Conservation (phyloP, 202 grass and related monocot species). For the Setaria viridis region DNA sequence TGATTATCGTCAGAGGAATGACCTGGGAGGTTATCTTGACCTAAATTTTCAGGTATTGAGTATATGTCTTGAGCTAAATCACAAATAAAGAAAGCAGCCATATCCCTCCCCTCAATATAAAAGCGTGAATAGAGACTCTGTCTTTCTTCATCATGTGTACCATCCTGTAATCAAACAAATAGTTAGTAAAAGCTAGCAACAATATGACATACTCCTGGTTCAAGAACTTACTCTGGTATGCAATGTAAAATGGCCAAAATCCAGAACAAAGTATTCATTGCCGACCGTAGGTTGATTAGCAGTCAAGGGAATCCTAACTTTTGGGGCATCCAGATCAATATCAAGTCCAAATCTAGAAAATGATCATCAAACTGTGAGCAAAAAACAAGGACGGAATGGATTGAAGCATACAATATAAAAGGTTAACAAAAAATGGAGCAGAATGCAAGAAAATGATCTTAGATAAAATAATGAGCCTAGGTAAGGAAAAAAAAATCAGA, state of each 20-base stretch:
- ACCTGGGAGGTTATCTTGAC: constrained; percentile 44
- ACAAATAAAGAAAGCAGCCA: constrained; percentile 89
- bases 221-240: constrained; percentile 77
- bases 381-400: constrained; percentile 27
- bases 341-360: constrained; percentile 89
- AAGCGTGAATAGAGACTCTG: constrained; percentile 91
- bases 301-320: constrained; percentile 88
- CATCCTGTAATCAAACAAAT: constrained; percentile 64
- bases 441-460: background rate
- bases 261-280: constrained; percentile 77
- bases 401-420: constrained; percentile 16
- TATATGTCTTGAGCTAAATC: constrained; percentile 56
- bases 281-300: constrained; percentile 43
- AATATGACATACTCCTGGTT: constrained; percentile 36
- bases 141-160: constrained; percentile 64
- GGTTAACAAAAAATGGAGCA: background rate
- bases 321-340: constrained; percentile 98
- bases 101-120: constrained; percentile 92
- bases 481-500: background rate
- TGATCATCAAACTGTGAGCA: constrained; percentile 33
- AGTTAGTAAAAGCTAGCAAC: constrained; percentile 42
- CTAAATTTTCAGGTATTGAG: constrained; percentile 40
- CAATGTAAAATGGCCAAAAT: constrained; percentile 99
- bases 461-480: background rate
- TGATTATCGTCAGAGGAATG: constrained; percentile 49